Evolutionary conservation across 2,329 filamentous ascomycete species (phyloP).

Genomic region (Fusarium burgessii): DNA sequence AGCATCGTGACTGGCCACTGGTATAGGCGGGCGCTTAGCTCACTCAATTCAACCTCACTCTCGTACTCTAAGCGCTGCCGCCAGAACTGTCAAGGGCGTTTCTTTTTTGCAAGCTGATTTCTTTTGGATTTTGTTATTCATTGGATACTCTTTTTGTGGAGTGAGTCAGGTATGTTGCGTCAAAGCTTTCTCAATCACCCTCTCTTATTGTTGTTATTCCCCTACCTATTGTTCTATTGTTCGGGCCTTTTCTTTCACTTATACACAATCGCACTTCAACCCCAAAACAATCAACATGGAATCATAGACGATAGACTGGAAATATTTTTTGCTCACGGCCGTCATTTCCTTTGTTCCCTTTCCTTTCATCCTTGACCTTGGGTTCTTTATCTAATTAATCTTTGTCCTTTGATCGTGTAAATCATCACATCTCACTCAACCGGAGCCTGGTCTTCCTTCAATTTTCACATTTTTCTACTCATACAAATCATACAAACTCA

Average conservation of each 20-base stretch:
- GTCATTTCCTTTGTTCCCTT: conserved; percentile 37
- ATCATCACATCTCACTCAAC: conserved; percentile 14
- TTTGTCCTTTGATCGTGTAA: conserved; percentile 28
- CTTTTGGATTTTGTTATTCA: conserved; percentile 30
- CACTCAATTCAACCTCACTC: conserved; percentile 30
- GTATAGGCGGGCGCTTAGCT: conserved; percentile 43
- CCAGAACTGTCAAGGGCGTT: conserved; percentile 34
- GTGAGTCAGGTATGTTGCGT: conserved; percentile 39
- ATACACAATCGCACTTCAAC: conserved; percentile 27
- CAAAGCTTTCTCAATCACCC: conserved; percentile 27
- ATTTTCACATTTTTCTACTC: conserved; percentile 16
- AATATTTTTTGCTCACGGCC: conserved; percentile 28
- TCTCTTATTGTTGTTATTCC: conserved; percentile 46
- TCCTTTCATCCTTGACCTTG: conserved; percentile 27
- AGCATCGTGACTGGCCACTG: conserved; percentile 41
- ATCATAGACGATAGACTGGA: conserved; percentile 45
- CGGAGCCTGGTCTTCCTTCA: conserved; percentile 13
- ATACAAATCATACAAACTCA: conserved; percentile 15
- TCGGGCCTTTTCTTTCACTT: conserved; percentile 16
- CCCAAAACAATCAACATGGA: conserved; percentile 39
- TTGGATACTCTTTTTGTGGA: conserved; percentile 41
- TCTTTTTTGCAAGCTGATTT: conserved; percentile 28
- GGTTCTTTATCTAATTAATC: conserved; percentile 32
- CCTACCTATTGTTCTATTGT: conserved; percentile 37
- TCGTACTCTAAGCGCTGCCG: conserved; percentile 45